phyloP scores from a whole-genome alignment of 805 yeast genomes.

The Saturnispora dispora region DNA sequence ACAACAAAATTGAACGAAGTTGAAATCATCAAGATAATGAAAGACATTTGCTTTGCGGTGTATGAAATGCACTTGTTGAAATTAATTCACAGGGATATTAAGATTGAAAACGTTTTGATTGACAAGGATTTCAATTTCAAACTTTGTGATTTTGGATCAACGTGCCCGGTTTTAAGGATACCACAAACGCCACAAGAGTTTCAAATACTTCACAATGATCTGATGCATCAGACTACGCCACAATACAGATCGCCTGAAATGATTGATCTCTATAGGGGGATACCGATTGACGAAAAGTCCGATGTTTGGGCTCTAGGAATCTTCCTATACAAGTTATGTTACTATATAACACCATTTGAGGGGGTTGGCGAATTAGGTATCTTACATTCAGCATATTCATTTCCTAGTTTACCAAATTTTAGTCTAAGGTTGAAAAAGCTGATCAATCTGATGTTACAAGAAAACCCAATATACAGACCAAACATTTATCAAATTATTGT shows the following conservation, averaged over 20 bases:
- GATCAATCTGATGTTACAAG: slow-evolving; percentile 71
- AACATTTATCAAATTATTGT: slow-evolving; percentile 71
- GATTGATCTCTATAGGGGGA: slow-evolving; percentile 77
- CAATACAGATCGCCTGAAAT: slow-evolving; percentile 95
- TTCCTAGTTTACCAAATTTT: slow-evolving; percentile 61
- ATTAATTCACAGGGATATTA: slow-evolving; percentile 84
- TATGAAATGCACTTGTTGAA: slow-evolving; percentile 77
- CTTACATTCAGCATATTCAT: slow-evolving; percentile 70
- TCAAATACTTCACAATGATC: slow-evolving; percentile 71
- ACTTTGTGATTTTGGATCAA: slow-evolving; percentile 90
- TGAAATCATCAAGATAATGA: slow-evolving; percentile 77
- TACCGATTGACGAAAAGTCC: slow-evolving; percentile 82
- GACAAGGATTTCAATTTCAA: slow-evolving; percentile 63
- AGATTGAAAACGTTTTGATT: slow-evolving; percentile 87
- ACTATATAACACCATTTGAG: slow-evolving; percentile 93
- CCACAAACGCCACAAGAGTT: slow-evolving; percentile 70
- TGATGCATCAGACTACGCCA: slow-evolving; percentile 86
- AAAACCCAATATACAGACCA: slow-evolving; percentile 75
- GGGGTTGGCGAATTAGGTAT: slow-evolving; percentile 80
- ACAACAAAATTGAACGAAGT: slow-evolving; percentile 66
- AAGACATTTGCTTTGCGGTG: slow-evolving; percentile 70
- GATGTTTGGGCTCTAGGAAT: slow-evolving; percentile 98
- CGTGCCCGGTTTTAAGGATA: slow-evolving; percentile 59
- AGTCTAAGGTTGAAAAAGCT: slow-evolving; percentile 66
- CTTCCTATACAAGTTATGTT: slow-evolving; percentile 80